These are phyloP conservation scores for Tephrocybe rancida DNA, from an alignment of 768 basidiomycete species.

Conservation along the genomic window DNA sequence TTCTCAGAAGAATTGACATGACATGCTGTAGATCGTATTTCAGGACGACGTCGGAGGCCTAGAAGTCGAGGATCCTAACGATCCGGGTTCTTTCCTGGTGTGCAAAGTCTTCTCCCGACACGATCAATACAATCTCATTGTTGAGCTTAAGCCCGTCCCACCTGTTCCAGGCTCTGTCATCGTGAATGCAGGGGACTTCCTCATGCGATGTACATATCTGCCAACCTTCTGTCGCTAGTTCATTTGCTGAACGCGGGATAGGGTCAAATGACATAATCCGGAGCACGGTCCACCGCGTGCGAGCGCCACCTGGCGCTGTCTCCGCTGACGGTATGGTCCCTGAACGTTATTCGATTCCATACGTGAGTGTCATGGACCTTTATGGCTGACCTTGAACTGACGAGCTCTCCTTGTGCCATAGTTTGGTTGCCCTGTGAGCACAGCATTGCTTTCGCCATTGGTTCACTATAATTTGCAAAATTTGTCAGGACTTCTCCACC, in stretches of 20 bases:
- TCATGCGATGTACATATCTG: conserved; percentile 45
- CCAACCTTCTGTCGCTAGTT: background rate
- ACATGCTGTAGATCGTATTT: conserved; percentile 39
- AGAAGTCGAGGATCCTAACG: conserved; percentile 58
- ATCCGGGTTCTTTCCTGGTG: conserved; percentile 43
- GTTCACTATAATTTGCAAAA: background rate
- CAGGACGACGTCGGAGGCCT: conserved; percentile 65
- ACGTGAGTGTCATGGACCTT: conserved; percentile 36
- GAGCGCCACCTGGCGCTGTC: conserved; percentile 33
- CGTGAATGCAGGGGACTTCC: conserved; percentile 54
- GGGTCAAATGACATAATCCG: conserved; percentile 49
- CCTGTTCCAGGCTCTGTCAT: conserved; percentile 48
- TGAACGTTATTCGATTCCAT: conserved; percentile 64
- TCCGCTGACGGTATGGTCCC: conserved; percentile 40
- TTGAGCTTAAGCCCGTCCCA: conserved; percentile 32
- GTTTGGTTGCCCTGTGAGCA: conserved; percentile 36
- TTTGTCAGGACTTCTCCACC: conserved; percentile 36
- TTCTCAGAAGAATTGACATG: background rate
- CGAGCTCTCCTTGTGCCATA: conserved; percentile 1
- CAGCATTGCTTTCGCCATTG: no score
- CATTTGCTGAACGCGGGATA: conserved; percentile 14
- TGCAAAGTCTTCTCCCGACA: conserved; percentile 2
- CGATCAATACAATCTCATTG: background rate
- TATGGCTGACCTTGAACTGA: background rate
- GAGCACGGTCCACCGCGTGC: conserved; percentile 57